phyloP scores from a whole-genome alignment of 1,139 yeast species.

The Yamadazyma oceani region DNA sequence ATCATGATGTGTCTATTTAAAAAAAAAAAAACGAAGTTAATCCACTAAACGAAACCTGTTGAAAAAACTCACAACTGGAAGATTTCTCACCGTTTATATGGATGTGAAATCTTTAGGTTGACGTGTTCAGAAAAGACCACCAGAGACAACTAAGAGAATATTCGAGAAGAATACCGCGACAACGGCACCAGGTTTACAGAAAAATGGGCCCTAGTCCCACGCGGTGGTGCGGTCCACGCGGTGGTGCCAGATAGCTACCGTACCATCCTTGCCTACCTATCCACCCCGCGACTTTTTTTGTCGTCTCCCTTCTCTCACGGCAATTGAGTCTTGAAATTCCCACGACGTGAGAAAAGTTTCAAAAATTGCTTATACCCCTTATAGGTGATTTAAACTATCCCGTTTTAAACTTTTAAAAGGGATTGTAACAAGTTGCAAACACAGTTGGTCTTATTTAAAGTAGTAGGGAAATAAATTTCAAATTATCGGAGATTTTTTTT shows the following conservation, averaged over 20 bases:
- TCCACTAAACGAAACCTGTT: no score
- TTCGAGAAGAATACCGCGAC: not conserved
- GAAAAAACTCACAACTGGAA: not conserved
- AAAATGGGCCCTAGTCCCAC: no score
- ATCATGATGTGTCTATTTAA: conserved; percentile 14
- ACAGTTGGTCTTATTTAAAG: no score
- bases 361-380: conserved; percentile 2
- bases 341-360: not conserved
- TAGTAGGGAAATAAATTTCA: no score
- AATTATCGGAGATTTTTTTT: no score
- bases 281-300: no score
- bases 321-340: not conserved
- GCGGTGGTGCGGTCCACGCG: no score
- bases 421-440: no score
- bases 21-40: not conserved
- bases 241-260: no score
- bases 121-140: not conserved
- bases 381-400: not conserved
- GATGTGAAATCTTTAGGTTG: conserved; percentile 1
- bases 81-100: conserved; percentile 1
- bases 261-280: no score
- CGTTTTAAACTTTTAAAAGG: not conserved
- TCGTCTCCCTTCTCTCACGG: no score
- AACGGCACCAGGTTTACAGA: no score
- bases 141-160: not conserved